Evolutionary conservation across 176 grass and related monocot genomes (phyloP).

Genomic region (Dendrocalamus sinicus): DNA sequence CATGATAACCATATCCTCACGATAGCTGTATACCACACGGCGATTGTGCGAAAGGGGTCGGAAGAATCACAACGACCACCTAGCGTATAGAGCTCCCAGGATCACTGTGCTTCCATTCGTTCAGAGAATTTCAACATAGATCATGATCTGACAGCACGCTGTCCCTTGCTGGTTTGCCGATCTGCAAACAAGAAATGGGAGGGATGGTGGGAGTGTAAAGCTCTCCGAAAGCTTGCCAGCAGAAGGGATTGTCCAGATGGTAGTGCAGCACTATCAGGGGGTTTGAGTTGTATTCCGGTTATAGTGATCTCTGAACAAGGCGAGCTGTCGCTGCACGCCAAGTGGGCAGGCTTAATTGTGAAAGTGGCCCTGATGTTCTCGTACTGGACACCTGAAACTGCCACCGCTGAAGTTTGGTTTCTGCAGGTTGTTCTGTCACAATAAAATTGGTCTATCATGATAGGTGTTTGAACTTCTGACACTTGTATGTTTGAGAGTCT

Average conservation of each 20-base stretch:
- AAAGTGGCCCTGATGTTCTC: constrained; percentile 83
- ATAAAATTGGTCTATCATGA: constrained; percentile 90
- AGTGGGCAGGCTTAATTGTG: constrained; percentile 76
- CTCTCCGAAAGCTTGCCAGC: constrained; percentile 81
- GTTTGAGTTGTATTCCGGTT: constrained; percentile 65
- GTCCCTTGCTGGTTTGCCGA: constrained; percentile 78
- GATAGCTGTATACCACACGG: constrained; percentile 31
- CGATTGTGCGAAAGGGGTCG: constrained; percentile 45
- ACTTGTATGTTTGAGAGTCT: constrained; percentile 83
- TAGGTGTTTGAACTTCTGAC: constrained; percentile 84
- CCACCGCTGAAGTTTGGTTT: constrained; percentile 70
- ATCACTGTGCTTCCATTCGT: neutral
- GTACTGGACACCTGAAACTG: constrained; percentile 65
- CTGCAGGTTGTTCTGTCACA: constrained; percentile 64
- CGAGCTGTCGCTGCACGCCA: constrained; percentile 74
- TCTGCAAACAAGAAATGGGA: constrained; percentile 81
- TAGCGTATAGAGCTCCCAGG: neutral
- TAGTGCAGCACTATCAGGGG: constrained; percentile 47
- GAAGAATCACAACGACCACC: constrained; percentile 51
- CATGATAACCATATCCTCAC: constrained; percentile 11
- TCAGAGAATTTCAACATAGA: constrained; percentile 55
- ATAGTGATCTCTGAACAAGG: constrained; percentile 82
- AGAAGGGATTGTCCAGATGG: constrained; percentile 71
- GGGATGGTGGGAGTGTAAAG: constrained; percentile 66
- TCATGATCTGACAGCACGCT: constrained; percentile 64